Percentiles rank a stretch among this genome's conserved stretches.
Evolutionary conservation across 148 eudicot species (phyloP).

Genomic region (Cornus suecica): DNA sequence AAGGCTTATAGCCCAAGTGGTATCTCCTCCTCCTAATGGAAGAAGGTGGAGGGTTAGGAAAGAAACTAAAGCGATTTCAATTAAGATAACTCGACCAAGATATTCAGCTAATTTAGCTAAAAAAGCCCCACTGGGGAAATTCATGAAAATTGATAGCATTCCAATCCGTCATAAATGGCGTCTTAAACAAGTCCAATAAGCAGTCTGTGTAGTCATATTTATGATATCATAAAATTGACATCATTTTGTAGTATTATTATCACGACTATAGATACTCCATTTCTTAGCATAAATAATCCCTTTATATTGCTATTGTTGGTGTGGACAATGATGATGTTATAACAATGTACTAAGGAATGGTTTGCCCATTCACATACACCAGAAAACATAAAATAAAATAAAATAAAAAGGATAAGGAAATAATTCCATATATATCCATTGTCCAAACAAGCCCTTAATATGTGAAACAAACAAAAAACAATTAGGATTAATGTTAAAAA

Average conservation of each 20-base stretch:
- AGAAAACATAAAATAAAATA: neutral
- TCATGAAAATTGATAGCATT: too few species aligned
- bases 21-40: too few species aligned
- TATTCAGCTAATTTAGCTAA: too few species aligned
- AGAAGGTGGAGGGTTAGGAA: too few species aligned
- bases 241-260: neutral
- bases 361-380: constrained; percentile 1
- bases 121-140: too few species aligned
- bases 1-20: too few species aligned
- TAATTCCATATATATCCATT: neutral
- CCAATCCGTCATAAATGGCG: too few species aligned
- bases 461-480: neutral
- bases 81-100: too few species aligned
- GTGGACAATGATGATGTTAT: neutral
- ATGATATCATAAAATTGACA: neutral
- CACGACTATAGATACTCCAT: neutral
- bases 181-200: too few species aligned
- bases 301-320: too few species aligned
- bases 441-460: neutral
- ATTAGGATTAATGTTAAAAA: neutral
- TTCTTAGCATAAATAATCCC: neutral
- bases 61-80: too few species aligned
- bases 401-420: neutral
- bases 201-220: too few species aligned
- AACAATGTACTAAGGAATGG: neutral